Evolutionary conservation across 1,284 basidiomycete species (phyloP), one percentile per base, ranked within the genome.

Genomic region (Ganoderma lingzhi): DNA sequence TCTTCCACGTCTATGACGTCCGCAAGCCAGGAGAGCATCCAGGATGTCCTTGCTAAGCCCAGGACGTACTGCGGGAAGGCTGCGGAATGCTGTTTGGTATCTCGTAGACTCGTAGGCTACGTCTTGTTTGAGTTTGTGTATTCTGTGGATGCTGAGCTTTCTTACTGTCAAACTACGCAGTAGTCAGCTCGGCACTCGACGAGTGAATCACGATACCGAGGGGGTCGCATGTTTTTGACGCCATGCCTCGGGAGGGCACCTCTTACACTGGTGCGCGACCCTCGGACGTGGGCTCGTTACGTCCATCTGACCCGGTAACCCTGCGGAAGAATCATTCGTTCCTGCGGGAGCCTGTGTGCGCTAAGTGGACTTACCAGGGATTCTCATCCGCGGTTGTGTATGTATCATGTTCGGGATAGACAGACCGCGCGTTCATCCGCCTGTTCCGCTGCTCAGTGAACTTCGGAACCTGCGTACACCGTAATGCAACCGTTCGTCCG

Each of bases 111-210:
- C 15, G 53, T 56, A 56, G 30, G 53, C 30, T 28, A 56, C 53
- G 35, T 59, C 35, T 59, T 23, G 35, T 39, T 59, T 59, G 56
- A 39, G 32, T 35, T 59, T 59, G 56, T 59, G 56, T 59, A 39
- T 35, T n/a, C 35, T 37, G 6, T 6, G 19, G 6, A 35, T 37
- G n/a, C 19, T 59, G 32, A n/a, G 2, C 19, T 56, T 8, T 12
- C 6, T 17, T n/a, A 17, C 9, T 55, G 30, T 32, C 56, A 56
- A 35, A 56, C 8, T 28, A 35, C 30, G 10, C 30, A 56, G 30
- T 56, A 15, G 15, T 56, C 53, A 56, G 53, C 53, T 17, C 39
- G 39, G 12, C 10, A 14, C 8, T 35, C 35, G 35, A 35, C 35
- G 1, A 35, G 4, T 30, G 28, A 28, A 55, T 14, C 30, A 10